phyloP scores from a whole-genome alignment of 2,329 filamentous ascomycete genomes.

The Exophiala spinifera region DNA sequence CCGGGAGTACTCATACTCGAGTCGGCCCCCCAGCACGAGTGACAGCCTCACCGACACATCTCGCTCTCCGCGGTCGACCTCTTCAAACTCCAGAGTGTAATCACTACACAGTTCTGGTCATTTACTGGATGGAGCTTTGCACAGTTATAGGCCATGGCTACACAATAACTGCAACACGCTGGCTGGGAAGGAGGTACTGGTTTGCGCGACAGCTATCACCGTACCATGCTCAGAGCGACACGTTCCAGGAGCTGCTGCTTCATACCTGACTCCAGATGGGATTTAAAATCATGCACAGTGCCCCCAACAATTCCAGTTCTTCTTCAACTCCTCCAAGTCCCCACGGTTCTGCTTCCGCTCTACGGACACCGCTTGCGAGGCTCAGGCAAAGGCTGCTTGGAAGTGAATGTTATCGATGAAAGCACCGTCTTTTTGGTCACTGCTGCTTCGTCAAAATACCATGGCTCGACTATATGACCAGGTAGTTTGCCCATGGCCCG shows the following conservation, averaged over 20 bases:
- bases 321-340: conserved; percentile 1
- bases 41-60: conserved; percentile 17
- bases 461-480: neutral
- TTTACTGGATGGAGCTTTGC: neutral
- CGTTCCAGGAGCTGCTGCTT: neutral
- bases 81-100: neutral
- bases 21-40: neutral
- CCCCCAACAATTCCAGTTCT: conserved; percentile 7
- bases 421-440: too few species aligned
- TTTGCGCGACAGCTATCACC: conserved; percentile 1
- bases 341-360: neutral
- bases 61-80: neutral
- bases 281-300: conserved; percentile 22
- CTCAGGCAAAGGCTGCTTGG: too few species aligned
- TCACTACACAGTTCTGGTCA: neutral
- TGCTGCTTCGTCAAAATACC: too few species aligned
- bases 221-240: neutral
- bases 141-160: conserved; percentile 8
- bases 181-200: neutral
- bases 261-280: neutral
- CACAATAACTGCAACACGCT: conserved; percentile 12
- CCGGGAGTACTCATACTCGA: neutral
- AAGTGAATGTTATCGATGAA: too few species aligned
- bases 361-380: neutral
- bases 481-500: neutral